Base-by-base conservation (phyloP, 2,329 filamentous ascomycete species). In the Magnaporthiopsis incrustans region DNA sequence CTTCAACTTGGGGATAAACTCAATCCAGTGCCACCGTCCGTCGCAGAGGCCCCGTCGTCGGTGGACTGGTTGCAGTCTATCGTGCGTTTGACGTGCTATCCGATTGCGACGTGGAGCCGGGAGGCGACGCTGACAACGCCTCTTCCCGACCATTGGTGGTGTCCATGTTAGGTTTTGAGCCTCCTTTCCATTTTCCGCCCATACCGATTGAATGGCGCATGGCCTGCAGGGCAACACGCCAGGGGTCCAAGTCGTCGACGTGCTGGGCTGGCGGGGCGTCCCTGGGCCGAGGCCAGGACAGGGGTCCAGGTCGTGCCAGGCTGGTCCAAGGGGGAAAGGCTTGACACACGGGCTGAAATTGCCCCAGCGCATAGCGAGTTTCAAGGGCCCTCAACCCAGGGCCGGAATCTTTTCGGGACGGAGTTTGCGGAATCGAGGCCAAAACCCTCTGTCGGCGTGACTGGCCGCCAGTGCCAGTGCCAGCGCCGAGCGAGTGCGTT, bases 341-440 rank as follows among this genome's bases (percentile, higher is more conserved):
- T 50, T 50, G 38, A 50, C 18, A 50, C 38, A 50, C 38, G 38
- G 38, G 38, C 38, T 50, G 79, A 82, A 78, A 79, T 81, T 80
- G 75, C 74, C 70, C 75, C 76, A 76, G 73, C 73, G 69, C 71
- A 69, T 76, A 80, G 79, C 77, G 78, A 77, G 82, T 84, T 84
- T 84, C 79, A 82, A 80, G 78, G 78, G 73, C 68, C 64, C 63
- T 62, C 62, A 66, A 66, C 67, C 69, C 69, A 68, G 67, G 68
- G 64, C 69, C 71, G 70, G 71, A 73, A 71, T 67, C 68, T 68
- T 69, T 71, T 70, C 67, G 70, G 35, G 60, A 71, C 65, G 30
- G 44, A 53, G 57, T 62, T 64, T 22, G 56, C 15, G 12, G 56
- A 25, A 25, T 22, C 18, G 18, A 25, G 33, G 11, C 32, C 2